Conservation (phyloP, 345 rosid species). For the Populus simonii region DNA sequence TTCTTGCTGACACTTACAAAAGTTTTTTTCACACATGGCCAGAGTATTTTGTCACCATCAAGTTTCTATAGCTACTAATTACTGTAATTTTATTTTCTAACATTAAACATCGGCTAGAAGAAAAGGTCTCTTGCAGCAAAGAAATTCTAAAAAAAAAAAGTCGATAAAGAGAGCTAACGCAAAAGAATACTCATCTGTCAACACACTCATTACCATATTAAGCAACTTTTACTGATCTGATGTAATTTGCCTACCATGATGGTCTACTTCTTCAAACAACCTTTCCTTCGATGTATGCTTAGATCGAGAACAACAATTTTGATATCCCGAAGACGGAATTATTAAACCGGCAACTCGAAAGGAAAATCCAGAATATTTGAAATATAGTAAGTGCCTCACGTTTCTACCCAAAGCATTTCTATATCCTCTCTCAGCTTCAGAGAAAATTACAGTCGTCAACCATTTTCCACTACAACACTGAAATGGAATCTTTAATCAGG, state of each 20-base stretch:
- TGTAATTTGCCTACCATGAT: constrained; percentile 29
- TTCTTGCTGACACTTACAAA: not conserved
- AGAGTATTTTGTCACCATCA: not conserved
- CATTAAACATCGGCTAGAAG: not conserved
- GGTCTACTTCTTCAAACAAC: constrained; percentile 37
- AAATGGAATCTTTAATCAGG: not conserved
- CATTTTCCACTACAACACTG: constrained; percentile 49
- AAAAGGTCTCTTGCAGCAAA: not conserved
- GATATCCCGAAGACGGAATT: constrained; percentile 33
- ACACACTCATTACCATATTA: constrained; percentile 36
- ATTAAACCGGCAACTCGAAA: constrained; percentile 43
- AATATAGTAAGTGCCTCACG: constrained; percentile 32
- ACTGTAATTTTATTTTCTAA: not conserved
- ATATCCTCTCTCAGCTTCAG: constrained; percentile 40
- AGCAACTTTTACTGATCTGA: constrained; percentile 46
- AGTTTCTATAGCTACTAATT: not conserved
- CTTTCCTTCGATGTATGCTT: constrained; percentile 47
- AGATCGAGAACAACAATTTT: constrained; percentile 40
- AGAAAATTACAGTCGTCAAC: constrained; percentile 34
- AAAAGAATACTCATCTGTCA: not conserved
- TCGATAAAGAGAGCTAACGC: not conserved
- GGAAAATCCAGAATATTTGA: not conserved
- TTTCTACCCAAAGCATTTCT: constrained; percentile 38
- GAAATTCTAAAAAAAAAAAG: not conserved
- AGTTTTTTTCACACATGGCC: not conserved